These are phyloP conservation scores for Mortierella sp. DNA, from an alignment of 371 early-diverging fungal genomes.

Conservation along the genomic window DNA sequence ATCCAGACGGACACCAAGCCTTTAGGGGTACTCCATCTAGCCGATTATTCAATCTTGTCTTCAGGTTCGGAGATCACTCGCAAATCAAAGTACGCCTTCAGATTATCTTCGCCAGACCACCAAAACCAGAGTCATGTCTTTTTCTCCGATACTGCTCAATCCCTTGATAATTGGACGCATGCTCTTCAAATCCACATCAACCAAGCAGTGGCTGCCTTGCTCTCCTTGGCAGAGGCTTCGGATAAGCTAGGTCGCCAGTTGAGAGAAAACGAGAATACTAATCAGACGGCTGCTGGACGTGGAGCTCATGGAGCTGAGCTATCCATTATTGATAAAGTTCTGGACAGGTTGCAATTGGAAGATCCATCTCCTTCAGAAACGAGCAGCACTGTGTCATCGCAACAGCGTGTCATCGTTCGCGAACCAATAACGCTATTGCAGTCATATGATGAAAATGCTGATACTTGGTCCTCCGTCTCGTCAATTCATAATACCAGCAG, in stretches of 20 bases:
- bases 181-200: slow-evolving; percentile 41
- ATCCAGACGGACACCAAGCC: slow-evolving; percentile 49
- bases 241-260: slow-evolving; percentile 16
- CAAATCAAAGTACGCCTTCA: slow-evolving; percentile 50
- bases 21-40: slow-evolving; percentile 38
- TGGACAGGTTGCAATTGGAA: slow-evolving; percentile 45
- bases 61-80: slow-evolving; percentile 47
- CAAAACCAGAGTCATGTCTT: slow-evolving; percentile 47
- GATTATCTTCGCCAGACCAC: slow-evolving; percentile 37
- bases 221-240: slow-evolving; percentile 13
- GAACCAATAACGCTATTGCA: slow-evolving; percentile 4
- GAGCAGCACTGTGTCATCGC: background rate
- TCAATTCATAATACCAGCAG: slow-evolving; percentile 39
- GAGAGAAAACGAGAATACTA: background rate
- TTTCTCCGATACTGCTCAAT: slow-evolving; percentile 25
- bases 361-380: background rate
- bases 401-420: background rate
- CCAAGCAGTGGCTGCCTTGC: slow-evolving; percentile 23
- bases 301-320: slow-evolving; percentile 11
- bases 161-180: slow-evolving; percentile 40
- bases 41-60: slow-evolving; percentile 39
- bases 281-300: background rate
- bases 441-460: slow-evolving; percentile 38
- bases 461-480: slow-evolving; percentile 49
- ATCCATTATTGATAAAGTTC: slow-evolving; percentile 49